These are phyloP conservation scores for Hanseniaspora thailandica DNA, from an alignment of 805 yeast species.

Conservation along the genomic window DNA sequence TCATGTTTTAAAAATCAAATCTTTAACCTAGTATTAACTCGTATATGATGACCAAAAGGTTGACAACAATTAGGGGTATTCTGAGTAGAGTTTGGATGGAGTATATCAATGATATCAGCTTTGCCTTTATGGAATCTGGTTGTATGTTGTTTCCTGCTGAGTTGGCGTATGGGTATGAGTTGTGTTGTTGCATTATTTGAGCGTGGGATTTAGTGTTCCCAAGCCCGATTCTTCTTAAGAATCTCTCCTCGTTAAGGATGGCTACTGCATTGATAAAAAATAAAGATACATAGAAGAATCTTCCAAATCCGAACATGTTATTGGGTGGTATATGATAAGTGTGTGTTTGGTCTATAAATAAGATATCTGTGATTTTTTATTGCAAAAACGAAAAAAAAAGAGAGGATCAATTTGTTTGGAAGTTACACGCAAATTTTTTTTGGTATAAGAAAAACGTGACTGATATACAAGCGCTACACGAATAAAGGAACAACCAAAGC, in stretches of 20 bases:
- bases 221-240: conserved; percentile 43
- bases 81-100: conserved; percentile 68
- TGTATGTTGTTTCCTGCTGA: conserved; percentile 21
- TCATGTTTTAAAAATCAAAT: no score
- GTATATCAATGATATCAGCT: conserved; percentile 52
- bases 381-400: no score
- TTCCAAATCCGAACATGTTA: conserved; percentile 44
- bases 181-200: conserved; percentile 1
- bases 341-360: not conserved
- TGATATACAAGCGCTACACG: no score
- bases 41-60: conserved; percentile 54
- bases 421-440: no score
- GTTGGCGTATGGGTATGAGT: conserved; percentile 15
- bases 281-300: conserved; percentile 41
- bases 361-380: no score
- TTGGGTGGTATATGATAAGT: not conserved
- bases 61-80: conserved; percentile 60
- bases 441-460: no score
- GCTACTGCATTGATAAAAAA: conserved; percentile 64
- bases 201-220: conserved; percentile 10
- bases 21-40: conserved; percentile 56
- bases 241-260: conserved; percentile 68
- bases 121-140: conserved; percentile 37
- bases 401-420: no score
- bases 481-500: no score